These are phyloP conservation scores for Pestalotiopsis sp. DNA, from an alignment of 2,329 filamentous ascomycete species.

Conservation along the genomic window DNA sequence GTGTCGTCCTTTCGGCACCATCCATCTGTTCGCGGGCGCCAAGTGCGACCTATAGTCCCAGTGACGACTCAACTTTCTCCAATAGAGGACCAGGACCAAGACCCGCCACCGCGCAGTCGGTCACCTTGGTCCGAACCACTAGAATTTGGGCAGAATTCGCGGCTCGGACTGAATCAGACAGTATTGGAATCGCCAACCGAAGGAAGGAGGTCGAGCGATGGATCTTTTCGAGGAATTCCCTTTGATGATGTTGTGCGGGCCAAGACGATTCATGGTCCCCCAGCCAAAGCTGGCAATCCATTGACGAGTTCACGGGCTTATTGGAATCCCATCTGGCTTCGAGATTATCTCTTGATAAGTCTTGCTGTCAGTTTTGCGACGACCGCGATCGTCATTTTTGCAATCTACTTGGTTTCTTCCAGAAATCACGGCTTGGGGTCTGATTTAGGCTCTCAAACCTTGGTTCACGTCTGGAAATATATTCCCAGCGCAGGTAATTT, in stretches of 20 bases:
- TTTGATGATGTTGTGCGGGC: background rate
- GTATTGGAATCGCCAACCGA: background rate
- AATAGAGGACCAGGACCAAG: background rate
- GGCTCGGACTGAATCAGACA: background rate
- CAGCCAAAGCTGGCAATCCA: background rate
- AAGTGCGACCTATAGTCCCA: background rate
- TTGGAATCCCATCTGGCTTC: conserved; percentile 6
- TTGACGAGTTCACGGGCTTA: background rate
- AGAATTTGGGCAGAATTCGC: background rate
- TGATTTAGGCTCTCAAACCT: background rate
- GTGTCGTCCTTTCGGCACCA: background rate
- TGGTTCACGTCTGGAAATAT: conserved; percentile 9
- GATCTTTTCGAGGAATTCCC: background rate
- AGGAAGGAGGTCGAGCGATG: background rate
- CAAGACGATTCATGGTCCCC: background rate
- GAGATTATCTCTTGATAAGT: background rate
- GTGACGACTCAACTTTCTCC: background rate
- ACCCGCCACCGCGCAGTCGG: background rate
- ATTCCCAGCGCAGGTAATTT: conserved; percentile 7
- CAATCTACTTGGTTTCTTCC: conserved; percentile 1
- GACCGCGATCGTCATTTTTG: background rate
- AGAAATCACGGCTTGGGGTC: conserved; percentile 5
- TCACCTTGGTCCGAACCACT: background rate
- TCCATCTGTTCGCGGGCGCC: background rate
- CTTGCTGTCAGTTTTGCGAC: background rate